Evolutionary conservation across 129 eudicot species (phyloP).

Genomic region (Tanacetum coccineum): DNA sequence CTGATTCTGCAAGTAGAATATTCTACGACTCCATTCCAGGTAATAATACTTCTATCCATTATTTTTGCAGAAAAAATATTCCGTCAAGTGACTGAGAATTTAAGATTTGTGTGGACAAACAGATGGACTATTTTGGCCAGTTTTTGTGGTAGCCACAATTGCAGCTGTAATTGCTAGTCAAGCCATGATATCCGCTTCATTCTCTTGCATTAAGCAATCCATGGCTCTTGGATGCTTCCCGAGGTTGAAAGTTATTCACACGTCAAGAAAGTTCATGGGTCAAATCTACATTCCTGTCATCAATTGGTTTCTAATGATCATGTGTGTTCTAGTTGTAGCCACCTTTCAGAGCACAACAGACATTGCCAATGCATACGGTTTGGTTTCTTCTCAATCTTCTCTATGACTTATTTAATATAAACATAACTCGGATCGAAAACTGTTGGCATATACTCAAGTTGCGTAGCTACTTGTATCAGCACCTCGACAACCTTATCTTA

Average conservation of each 20-base stretch:
- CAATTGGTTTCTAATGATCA: constrained; percentile 87
- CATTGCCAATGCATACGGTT: constrained; percentile 95
- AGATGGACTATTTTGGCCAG: constrained; percentile 93
- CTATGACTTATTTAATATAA: not conserved
- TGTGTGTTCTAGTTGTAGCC: constrained; percentile 96
- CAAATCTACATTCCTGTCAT: constrained; percentile 95
- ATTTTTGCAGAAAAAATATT: not conserved
- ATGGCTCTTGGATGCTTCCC: constrained; percentile 99
- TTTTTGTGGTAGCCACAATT: constrained; percentile 74
- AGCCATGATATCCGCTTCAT: constrained; percentile 98
- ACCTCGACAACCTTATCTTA: no score
- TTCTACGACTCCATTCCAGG: constrained; percentile 95
- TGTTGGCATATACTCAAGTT: not conserved
- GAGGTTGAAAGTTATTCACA: constrained; percentile 75
- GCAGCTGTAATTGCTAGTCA: constrained; percentile 98
- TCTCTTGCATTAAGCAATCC: constrained; percentile 86
- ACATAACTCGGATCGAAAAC: not conserved
- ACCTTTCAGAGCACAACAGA: constrained; percentile 75
- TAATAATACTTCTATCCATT: constrained; percentile 19
- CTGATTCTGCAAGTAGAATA: constrained; percentile 52
- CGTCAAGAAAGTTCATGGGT: constrained; percentile 85
- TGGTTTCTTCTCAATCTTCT: constrained; percentile 8
- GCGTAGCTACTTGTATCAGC: no score
- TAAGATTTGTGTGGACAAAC: constrained; percentile 19
- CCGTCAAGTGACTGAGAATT: constrained; percentile 1